phyloP scores from a whole-genome alignment of 352 stramenopile genomes.

The Bremia lactucae region DNA sequence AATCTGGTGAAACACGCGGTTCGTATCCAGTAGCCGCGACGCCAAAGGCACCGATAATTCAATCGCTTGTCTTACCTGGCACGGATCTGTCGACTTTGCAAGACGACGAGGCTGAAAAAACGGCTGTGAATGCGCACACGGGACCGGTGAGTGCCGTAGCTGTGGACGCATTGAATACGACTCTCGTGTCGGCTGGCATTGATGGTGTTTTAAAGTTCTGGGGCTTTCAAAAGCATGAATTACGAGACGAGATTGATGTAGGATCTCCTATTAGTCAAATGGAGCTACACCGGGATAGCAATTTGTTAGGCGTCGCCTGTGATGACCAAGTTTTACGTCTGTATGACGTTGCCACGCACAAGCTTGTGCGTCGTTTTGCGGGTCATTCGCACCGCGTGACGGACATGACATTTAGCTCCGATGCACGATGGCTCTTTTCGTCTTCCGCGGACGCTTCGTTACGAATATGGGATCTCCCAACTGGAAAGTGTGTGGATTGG shows the following conservation, averaged over 20 bases:
- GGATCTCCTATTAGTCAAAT: constrained; percentile 71
- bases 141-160: constrained; percentile 79
- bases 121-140: constrained; percentile 39
- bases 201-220: constrained; percentile 88
- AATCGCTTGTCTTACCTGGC: constrained; percentile 49
- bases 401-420: constrained; percentile 82
- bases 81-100: constrained; percentile 19
- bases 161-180: constrained; percentile 80
- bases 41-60: constrained; percentile 51
- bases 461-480: constrained; percentile 92
- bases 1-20: constrained; percentile 87
- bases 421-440: constrained; percentile 85
- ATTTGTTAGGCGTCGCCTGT: constrained; percentile 79
- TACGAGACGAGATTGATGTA: constrained; percentile 60
- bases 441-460: constrained; percentile 80
- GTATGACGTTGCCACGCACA: constrained; percentile 77
- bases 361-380: constrained; percentile 81
- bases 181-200: constrained; percentile 73
- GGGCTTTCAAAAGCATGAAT: constrained; percentile 73
- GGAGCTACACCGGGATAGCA: constrained; percentile 78
- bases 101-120: constrained; percentile 24
- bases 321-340: constrained; percentile 84
- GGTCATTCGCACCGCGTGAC: constrained; percentile 79
- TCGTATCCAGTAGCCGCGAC: constrained; percentile 83
- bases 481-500: constrained; percentile 92